A percentile compares a stretch with the other conserved stretches of the same genome.
These are phyloP conservation scores for Endothia cerciana DNA, from an alignment of 2,329 filamentous ascomycete species.

Conservation along the genomic window DNA sequence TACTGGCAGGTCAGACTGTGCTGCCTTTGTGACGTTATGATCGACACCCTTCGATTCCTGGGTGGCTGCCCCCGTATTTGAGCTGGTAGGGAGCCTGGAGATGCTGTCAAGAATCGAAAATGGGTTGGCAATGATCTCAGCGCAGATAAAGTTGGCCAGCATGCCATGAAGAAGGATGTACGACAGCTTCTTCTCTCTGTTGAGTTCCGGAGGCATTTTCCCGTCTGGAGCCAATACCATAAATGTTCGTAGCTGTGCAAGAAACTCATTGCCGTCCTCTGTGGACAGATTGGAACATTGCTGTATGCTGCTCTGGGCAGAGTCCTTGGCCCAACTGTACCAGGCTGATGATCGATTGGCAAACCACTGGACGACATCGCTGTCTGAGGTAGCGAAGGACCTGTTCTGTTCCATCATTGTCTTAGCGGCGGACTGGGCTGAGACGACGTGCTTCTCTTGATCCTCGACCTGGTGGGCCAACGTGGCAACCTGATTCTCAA, in stretches of 20 bases:
- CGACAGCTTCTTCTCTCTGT: constrained; percentile 9
- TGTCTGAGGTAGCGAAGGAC: not conserved
- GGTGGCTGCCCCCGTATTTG: not conserved
- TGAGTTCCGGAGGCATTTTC: not conserved
- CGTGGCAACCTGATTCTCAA: not conserved
- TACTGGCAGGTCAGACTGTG: not conserved
- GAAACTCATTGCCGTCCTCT: not conserved
- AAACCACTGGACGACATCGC: constrained; percentile 1
- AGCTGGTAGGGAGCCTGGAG: not conserved
- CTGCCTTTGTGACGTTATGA: not conserved
- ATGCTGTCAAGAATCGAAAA: constrained; percentile 10
- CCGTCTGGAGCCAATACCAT: not conserved
- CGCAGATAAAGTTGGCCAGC: constrained; percentile 2
- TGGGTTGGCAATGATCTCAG: constrained; percentile 2
- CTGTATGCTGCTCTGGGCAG: constrained; percentile 1
- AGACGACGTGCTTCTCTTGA: constrained; percentile 6
- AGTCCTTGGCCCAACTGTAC: constrained; percentile 3
- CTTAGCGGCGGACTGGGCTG: not conserved
- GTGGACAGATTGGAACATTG: not conserved
- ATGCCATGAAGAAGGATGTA: constrained; percentile 12
- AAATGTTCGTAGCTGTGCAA: constrained; percentile 4
- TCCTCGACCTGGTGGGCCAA: not conserved
- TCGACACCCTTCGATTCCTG: not conserved
- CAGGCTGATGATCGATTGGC: constrained; percentile 3
- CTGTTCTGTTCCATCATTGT: constrained; percentile 8